Evolutionary conservation across 495 filamentous ascomycete species (phyloP).

Genomic region (Lophium mytilinum): DNA sequence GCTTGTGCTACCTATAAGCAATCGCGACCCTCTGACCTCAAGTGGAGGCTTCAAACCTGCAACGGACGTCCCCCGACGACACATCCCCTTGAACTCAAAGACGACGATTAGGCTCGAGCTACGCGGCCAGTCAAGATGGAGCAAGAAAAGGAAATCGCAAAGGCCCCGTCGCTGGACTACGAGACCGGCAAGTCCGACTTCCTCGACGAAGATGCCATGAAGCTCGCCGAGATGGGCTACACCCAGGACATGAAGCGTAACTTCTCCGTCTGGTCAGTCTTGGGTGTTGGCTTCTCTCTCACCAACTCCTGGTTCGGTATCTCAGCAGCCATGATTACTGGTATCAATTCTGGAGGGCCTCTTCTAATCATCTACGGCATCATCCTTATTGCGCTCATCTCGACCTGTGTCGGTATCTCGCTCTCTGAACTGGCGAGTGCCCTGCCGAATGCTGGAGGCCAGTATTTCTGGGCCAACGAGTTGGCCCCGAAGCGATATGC

Average conservation of each 20-base stretch:
- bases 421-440: slow-evolving; percentile 51
- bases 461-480: slow-evolving; percentile 56
- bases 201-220: slow-evolving; percentile 26
- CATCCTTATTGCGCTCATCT: slow-evolving; percentile 47
- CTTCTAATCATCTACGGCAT: slow-evolving; percentile 54
- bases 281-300: slow-evolving; percentile 54
- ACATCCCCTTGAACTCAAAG: no score
- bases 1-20: no score
- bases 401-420: slow-evolving; percentile 46
- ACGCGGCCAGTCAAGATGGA: not conserved
- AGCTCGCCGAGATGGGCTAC: slow-evolving; percentile 49
- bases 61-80: no score
- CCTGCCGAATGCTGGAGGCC: slow-evolving; percentile 54
- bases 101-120: no score
- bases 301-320: slow-evolving; percentile 62
- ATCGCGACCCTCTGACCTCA: no score
- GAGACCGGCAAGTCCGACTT: slow-evolving; percentile 2
- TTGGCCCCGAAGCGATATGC: slow-evolving; percentile 47
- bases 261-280: slow-evolving; percentile 48
- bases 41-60: no score
- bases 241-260: slow-evolving; percentile 51
- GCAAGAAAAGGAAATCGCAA: slow-evolving; percentile 6
- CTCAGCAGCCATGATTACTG: slow-evolving; percentile 48
- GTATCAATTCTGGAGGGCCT: slow-evolving; percentile 54
- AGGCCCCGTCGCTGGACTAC: not conserved